Conservation (phyloP, 2,329 filamentous ascomycete genomes). For the Fonsecaea pedrosoi region DNA sequence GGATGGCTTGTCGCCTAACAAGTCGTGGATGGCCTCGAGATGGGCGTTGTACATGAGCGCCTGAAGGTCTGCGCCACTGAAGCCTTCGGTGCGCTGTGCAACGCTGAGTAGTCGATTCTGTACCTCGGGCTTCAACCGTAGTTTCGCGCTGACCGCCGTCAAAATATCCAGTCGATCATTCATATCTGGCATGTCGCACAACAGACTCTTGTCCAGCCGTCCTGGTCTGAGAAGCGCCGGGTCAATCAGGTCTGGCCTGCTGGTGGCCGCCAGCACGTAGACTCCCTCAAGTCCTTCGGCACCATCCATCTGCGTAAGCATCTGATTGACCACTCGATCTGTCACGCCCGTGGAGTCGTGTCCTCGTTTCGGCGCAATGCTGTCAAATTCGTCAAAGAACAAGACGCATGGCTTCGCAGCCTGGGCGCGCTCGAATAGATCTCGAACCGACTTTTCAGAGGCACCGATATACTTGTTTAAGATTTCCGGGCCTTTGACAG, state of each 20-base stretch:
- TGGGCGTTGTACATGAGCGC: conserved; percentile 96
- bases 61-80: conserved; percentile 92
- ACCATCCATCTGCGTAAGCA: conserved; percentile 98
- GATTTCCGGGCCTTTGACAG: conserved; percentile 96
- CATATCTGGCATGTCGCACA: conserved; percentile 84
- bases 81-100: conserved; percentile 81
- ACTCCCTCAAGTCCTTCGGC: conserved; percentile 94
- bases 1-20: conserved; percentile 66
- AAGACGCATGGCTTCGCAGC: conserved; percentile 92
- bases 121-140: conserved; percentile 74
- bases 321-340: conserved; percentile 96
- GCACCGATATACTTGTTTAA: conserved; percentile 99
- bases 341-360: conserved; percentile 99
- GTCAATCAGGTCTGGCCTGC: conserved; percentile 91
- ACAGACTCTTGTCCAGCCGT: conserved; percentile 86
- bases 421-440: conserved; percentile 89
- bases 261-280: conserved; percentile 94
- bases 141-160: conserved; percentile 78
- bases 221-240: conserved; percentile 90
- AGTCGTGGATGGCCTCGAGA: conserved; percentile 93
- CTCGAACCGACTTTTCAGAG: conserved; percentile 92
- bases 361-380: conserved; percentile 93
- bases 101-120: conserved; percentile 72
- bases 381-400: conserved; percentile 99
- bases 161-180: conserved; percentile 90